Conservation (phyloP, 495 filamentous ascomycete species). For the Xylaria cubensis region DNA sequence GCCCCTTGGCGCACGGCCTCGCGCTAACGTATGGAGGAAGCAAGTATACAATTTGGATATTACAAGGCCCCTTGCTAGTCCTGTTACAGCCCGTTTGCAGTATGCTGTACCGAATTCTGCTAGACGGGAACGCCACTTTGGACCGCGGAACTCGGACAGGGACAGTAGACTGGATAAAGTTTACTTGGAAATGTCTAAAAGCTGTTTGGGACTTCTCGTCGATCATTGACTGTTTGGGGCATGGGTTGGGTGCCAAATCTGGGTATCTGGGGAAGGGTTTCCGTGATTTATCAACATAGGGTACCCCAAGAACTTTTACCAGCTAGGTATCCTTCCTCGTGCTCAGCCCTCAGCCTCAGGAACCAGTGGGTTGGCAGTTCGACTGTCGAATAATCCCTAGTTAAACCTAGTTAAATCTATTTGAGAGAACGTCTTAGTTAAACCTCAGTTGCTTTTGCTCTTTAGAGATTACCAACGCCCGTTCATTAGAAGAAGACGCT, state of each 20-base stretch:
- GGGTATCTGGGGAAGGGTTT: conserved; percentile 14
- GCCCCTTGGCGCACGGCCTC: background rate
- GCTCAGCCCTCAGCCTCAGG: background rate
- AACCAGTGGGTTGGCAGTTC: background rate
- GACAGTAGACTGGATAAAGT: background rate
- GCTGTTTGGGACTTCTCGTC: background rate
- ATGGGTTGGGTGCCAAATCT: background rate
- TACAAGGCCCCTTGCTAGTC: conserved; percentile 1
- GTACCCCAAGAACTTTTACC: conserved; percentile 12
- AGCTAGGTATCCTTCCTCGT: background rate
- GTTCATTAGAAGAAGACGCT: background rate
- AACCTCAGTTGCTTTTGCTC: background rate
- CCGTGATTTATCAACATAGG: conserved; percentile 9
- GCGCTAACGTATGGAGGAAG: background rate
- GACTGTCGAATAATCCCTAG: background rate
- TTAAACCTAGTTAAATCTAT: background rate
- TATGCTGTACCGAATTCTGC: background rate
- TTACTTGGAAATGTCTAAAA: background rate
- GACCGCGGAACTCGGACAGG: conserved; percentile 2
- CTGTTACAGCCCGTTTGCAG: background rate
- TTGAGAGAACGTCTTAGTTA: background rate
- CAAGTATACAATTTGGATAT: background rate
- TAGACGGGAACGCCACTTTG: background rate
- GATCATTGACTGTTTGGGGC: conserved; percentile 1
- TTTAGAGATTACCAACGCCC: background rate